A percentile compares a stretch with the other conserved stretches of the same genome.
These are phyloP conservation scores for Phoma sp. DNA, from an alignment of 2,329 filamentous ascomycete species.

Conservation along the genomic window DNA sequence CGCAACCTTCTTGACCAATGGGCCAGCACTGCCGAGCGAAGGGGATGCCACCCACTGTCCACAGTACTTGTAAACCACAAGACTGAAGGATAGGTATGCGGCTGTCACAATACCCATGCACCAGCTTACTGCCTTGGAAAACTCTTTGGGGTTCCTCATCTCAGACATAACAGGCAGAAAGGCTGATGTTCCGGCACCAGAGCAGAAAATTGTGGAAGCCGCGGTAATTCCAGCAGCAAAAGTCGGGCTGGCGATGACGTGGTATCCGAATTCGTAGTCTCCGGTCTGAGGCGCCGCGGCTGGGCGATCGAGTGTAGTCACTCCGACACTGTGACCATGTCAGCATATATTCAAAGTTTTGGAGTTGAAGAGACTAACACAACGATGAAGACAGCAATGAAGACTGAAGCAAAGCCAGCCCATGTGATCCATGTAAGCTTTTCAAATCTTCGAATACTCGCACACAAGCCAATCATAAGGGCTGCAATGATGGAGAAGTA, in stretches of 20 bases:
- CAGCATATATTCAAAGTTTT: background rate
- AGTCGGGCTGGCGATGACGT: conserved; percentile 62
- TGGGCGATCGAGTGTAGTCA: conserved; percentile 64
- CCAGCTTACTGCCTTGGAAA: conserved; percentile 65
- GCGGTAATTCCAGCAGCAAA: conserved; percentile 68
- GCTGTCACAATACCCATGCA: conserved; percentile 67
- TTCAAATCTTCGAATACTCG: conserved; percentile 65
- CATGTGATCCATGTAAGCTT: conserved; percentile 70
- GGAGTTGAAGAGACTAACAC: conserved; percentile 42
- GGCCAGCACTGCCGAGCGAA: conserved; percentile 66
- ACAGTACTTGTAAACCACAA: conserved; percentile 69
- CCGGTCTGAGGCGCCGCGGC: conserved; percentile 67
- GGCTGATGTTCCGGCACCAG: conserved; percentile 65
- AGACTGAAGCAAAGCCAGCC: conserved; percentile 66
- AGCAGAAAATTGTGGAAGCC: conserved; percentile 65
- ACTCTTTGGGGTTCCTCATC: conserved; percentile 67
- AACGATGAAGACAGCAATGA: conserved; percentile 64
- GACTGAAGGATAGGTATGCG: conserved; percentile 65
- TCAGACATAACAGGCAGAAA: conserved; percentile 72
- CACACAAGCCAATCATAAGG: conserved; percentile 58
- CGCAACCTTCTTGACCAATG: conserved; percentile 64
- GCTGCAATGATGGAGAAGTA: conserved; percentile 66
- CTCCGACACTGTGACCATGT: conserved; percentile 53
- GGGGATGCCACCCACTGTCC: conserved; percentile 69
- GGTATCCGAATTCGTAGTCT: conserved; percentile 66